These are phyloP conservation scores for Pyrenophora tritici-repentis DNA, from an alignment of 2,329 filamentous ascomycete genomes.

Conservation along the genomic window DNA sequence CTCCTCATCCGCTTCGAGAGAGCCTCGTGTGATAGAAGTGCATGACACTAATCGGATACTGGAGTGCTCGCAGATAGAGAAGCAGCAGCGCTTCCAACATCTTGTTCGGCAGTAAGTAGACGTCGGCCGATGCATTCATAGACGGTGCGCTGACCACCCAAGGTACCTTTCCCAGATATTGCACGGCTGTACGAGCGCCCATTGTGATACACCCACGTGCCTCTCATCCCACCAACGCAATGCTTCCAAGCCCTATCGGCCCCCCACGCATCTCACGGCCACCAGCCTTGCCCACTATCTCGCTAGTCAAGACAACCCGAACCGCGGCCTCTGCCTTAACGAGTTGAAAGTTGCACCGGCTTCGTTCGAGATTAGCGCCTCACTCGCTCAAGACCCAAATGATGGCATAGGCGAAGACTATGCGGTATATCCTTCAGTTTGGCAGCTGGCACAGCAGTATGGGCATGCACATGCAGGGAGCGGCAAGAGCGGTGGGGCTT, in stretches of 20 bases:
- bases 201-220: slow-evolving; percentile 77
- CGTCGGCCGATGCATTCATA: slow-evolving; percentile 9
- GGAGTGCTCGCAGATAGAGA: slow-evolving; percentile 35
- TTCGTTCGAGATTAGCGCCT: slow-evolving; percentile 29
- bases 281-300: slow-evolving; percentile 79
- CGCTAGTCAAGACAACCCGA: slow-evolving; percentile 78
- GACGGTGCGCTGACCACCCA: slow-evolving; percentile 1
- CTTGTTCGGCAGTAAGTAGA: slow-evolving; percentile 37
- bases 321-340: slow-evolving; percentile 68
- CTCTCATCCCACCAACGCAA: slow-evolving; percentile 75
- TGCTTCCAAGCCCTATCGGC: slow-evolving; percentile 70
- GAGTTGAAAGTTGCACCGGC: slow-evolving; percentile 42
- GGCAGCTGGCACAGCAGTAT: not conserved
- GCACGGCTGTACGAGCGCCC: slow-evolving; percentile 71
- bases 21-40: slow-evolving; percentile 24
- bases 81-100: slow-evolving; percentile 40
- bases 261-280: slow-evolving; percentile 81
- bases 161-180: slow-evolving; percentile 84
- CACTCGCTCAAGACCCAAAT: not conserved
- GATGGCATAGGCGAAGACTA: slow-evolving; percentile 2
- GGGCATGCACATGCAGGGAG: not conserved
- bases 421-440: slow-evolving; percentile 9
- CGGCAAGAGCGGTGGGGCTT: not conserved
- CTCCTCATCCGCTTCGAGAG: slow-evolving; percentile 1
- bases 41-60: slow-evolving; percentile 34